Base-by-base conservation (phyloP, 495 filamentous ascomycete species). In the Penicillium riverlandense region DNA sequence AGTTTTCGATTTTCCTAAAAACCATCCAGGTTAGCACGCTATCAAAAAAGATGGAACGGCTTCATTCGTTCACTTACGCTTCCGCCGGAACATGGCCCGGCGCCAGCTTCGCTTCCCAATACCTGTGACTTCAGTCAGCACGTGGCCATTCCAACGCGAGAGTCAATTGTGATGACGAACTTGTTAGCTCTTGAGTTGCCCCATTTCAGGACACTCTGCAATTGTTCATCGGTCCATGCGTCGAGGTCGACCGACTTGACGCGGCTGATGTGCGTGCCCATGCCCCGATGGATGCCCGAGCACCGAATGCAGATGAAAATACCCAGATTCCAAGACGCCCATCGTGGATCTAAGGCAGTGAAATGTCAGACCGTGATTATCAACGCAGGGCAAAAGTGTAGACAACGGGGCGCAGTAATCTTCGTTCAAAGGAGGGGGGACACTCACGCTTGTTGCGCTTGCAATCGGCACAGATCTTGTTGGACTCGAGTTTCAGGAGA, bases 221-320 rank as follows among this genome's bases (percentile, higher is more conserved):
- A 66, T 71, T 97, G 94, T 65, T 97, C 94, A 66, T 98, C 92
- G 44, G 91, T 97, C 92, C 92, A 98, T 7, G 89, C 79, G 67
- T 98, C 92, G 30, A 98, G 76, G 63, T 98, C 94, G 48, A 98
- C 92, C 4, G 90, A 96, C 63, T 97, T 97, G 58, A 98, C 94
- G 62, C 88, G 78, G 62, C 88, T 95, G 60, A 98, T 96, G 70
- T 98, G 92, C 36, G 92, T 97, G 56, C 92, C 92, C 89, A 98
- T 96, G 36, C 90, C 89, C 54, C 92, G 85, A 67, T 98, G 92
- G 57, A 98, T 96, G 51, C 92, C 92, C 8, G 94, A 97, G 63
- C 92, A 98, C 45, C 91, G 85, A 59, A 98, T 97, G 68, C 92
- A 98, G 52, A 98, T 72, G 59, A 98, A 98, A 53, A 97, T 82